Evolutionary conservation across 306 rosid genomes (phyloP).

Genomic region (Ormosia semicastrata): DNA sequence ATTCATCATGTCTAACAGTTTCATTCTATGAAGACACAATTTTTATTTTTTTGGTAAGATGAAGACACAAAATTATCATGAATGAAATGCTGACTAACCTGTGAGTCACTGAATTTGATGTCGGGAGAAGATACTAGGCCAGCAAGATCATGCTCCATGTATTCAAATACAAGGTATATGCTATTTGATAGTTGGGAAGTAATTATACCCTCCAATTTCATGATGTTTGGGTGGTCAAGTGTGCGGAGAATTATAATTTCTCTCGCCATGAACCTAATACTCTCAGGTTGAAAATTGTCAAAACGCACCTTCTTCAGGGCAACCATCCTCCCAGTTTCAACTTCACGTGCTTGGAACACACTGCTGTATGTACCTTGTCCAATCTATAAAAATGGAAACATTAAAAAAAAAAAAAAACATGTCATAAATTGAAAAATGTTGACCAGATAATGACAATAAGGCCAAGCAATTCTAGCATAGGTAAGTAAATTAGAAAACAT

Average conservation of each 20-base stretch:
- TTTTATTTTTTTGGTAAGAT: neutral
- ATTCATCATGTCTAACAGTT: too few relatives aligned
- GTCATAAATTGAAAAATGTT: neutral
- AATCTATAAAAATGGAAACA: conserved; percentile 43
- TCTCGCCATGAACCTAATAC: conserved; percentile 93
- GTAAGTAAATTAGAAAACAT: neutral
- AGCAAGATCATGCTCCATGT: conserved; percentile 99
- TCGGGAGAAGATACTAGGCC: conserved; percentile 78
- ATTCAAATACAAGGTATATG: conserved; percentile 92
- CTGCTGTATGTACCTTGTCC: conserved; percentile 99
- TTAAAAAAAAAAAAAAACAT: neutral
- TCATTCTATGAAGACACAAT: neutral
- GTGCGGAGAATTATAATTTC: conserved; percentile 86
- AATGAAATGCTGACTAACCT: conserved; percentile 53
- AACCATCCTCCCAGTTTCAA: conserved; percentile 72
- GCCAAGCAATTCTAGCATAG: conserved; percentile 3
- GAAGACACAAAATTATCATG: neutral
- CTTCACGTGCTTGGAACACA: conserved; percentile 84
- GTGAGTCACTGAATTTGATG: conserved; percentile 68
- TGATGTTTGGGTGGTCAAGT: conserved; percentile 94
- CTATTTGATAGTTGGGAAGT: conserved; percentile 75
- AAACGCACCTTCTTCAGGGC: conserved; percentile 94
- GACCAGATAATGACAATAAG: neutral
- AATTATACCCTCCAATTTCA: conserved; percentile 86
- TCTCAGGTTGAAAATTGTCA: conserved; percentile 76